Percentiles rank a stretch among this genome's conserved stretches.
These are phyloP conservation scores for Scleromitrula shiraiana DNA, from an alignment of 2,329 filamentous ascomycete genomes.

Conservation along the genomic window DNA sequence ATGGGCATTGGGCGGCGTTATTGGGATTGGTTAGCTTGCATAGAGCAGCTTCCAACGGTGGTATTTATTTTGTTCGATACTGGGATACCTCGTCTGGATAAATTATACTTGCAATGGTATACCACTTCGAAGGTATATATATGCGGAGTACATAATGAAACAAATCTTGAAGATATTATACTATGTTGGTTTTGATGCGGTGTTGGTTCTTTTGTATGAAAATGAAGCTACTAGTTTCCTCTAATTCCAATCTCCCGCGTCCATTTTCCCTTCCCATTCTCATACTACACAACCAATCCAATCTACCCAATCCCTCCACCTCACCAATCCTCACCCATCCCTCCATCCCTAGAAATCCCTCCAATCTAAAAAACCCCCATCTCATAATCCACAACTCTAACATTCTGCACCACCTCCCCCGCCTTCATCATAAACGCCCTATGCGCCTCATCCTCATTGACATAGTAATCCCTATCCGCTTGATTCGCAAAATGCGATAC, in stretches of 20 bases:
- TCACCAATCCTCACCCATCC: neutral
- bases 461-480: slow-evolving; percentile 61
- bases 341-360: neutral
- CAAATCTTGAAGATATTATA: neutral
- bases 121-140: neutral
- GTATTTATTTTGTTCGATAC: neutral
- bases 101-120: slow-evolving; percentile 3
- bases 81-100: slow-evolving; percentile 5
- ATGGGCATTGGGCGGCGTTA: slow-evolving; percentile 19
- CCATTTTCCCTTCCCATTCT: neutral
- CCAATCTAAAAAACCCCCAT: slow-evolving; percentile 38
- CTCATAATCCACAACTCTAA: slow-evolving; percentile 53
- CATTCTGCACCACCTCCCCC: slow-evolving; percentile 41
- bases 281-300: too few species aligned
- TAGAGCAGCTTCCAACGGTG: neutral
- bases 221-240: too few species aligned
- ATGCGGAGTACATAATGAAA: neutral
- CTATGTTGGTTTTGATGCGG: too few species aligned
- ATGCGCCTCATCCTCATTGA: slow-evolving; percentile 57
- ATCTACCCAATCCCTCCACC: neutral
- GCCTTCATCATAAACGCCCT: slow-evolving; percentile 48
- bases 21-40: neutral
- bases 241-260: too few species aligned
- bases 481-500: slow-evolving; percentile 56
- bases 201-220: too few species aligned